These are phyloP conservation scores for Naganishia albida DNA, from an alignment of 1,284 basidiomycete genomes.

Conservation along the genomic window DNA sequence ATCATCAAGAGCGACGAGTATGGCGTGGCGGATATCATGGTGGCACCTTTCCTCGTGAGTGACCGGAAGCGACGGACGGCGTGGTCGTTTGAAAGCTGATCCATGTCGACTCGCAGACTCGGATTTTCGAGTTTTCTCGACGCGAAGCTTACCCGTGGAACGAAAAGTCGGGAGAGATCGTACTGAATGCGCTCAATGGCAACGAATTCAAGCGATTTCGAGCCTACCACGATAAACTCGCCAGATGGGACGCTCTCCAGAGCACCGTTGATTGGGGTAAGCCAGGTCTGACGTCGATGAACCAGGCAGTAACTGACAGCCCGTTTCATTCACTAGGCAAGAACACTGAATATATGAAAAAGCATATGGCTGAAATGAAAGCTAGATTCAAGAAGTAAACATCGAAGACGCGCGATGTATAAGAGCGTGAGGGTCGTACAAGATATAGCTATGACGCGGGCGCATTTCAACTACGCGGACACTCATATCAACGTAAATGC, in stretches of 20 bases:
- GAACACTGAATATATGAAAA: conserved; percentile 14
- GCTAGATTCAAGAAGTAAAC: conserved; percentile 15
- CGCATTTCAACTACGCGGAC: not conserved
- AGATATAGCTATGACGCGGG: not conserved
- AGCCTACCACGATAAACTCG: conserved; percentile 29
- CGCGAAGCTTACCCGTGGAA: conserved; percentile 26
- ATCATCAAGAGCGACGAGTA: conserved; percentile 22
- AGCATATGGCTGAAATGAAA: conserved; percentile 15
- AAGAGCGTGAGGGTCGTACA: not conserved
- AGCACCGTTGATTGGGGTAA: conserved; percentile 27
- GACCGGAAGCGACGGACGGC: not conserved
- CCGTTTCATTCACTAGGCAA: not conserved
- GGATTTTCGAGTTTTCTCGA: conserved; percentile 25
- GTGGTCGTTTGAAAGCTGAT: not conserved
- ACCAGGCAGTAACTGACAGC: not conserved
- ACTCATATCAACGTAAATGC: not conserved
- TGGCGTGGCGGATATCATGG: conserved; percentile 30
- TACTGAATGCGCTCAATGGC: conserved; percentile 21
- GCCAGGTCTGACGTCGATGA: not conserved
- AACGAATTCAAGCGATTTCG: conserved; percentile 27
- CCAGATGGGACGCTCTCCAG: conserved; percentile 27
- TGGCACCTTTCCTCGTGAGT: conserved; percentile 34
- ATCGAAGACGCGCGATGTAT: not conserved
- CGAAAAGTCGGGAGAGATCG: conserved; percentile 14
- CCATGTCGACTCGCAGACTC: conserved; percentile 17